Base-by-base conservation (phyloP, 495 filamentous ascomycete genomes). In the Bryoglossum gracile region DNA sequence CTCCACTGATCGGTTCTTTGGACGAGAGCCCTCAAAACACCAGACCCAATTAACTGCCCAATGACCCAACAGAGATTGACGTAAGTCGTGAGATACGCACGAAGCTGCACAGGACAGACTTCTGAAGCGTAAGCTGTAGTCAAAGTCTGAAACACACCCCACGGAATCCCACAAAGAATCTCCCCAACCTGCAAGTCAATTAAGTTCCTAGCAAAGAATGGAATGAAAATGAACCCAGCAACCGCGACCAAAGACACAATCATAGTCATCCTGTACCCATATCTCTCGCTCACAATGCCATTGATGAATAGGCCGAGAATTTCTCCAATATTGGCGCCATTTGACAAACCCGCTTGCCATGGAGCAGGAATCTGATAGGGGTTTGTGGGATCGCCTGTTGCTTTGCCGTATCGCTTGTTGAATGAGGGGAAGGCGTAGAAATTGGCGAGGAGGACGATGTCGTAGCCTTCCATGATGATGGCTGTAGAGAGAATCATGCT, bases 71-170 rank as follows among this genome's bases (percentile, higher is more conserved):
- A 84, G 36, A 84, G 62, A 1, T 88, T 89, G 65, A 88, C 81
- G 47, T 86, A 88, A 30, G 82, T 85, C 0, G 85, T 89, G 39
- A 89, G 61, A 58, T 86, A 87, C 22, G 78, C 75, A 33, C 86
- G 77, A 52, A 90, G 73, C 8, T 77, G 73, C 8, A 85, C 75
- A 2, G 86, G 86, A 54, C 76, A 83, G 34, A 88, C 83, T 55
- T 91, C 86, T 41, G 83, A 86, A 25, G 86, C 86, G 53, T 91
- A 91, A 1, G 83, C 87, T 59, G 84, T 81, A 39, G 82, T 84
- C 24, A 78, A 65, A 0, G 85, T 89, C 62, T 87, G 84, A 66
- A 88, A 88, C 17, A 91, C 81, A 50, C 86, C 86, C 85, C 84
- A 89, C 4, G 73, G 75, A 17, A 54, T 80, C 50, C 86, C 85